These are phyloP conservation scores for Didymosphaeria variabile DNA, from an alignment of 2,329 filamentous ascomycete species.

Conservation along the genomic window DNA sequence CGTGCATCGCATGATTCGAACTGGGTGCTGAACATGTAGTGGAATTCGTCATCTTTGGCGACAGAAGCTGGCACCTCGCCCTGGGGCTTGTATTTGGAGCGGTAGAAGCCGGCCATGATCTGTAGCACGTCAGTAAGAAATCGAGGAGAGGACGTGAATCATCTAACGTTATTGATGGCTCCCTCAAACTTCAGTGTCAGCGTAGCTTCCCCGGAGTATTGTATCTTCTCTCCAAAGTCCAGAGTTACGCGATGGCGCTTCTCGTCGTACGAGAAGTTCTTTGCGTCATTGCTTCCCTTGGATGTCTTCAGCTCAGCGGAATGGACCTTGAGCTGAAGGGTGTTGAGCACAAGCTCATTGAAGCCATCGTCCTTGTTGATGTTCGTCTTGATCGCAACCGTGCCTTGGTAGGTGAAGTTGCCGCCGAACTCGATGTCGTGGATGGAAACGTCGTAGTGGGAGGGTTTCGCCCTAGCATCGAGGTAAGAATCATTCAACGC, in stretches of 20 bases:
- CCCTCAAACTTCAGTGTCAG: slow-evolving; percentile 80
- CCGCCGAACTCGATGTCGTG: slow-evolving; percentile 77
- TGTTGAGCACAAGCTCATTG: slow-evolving; percentile 83
- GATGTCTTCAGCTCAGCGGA: slow-evolving; percentile 69
- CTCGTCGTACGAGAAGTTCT: slow-evolving; percentile 79
- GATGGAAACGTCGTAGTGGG: slow-evolving; percentile 85
- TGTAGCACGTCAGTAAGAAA: slow-evolving; percentile 19
- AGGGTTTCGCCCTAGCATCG: slow-evolving; percentile 73
- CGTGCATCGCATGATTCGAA: slow-evolving; percentile 97
- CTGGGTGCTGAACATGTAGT: slow-evolving; percentile 87
- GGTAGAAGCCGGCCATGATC: slow-evolving; percentile 89
- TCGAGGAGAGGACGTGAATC: not conserved
- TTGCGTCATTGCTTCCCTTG: slow-evolving; percentile 66
- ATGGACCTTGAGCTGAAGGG: slow-evolving; percentile 81
- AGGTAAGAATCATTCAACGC: slow-evolving; percentile 26
- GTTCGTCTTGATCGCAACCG: slow-evolving; percentile 79
- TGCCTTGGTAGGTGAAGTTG: slow-evolving; percentile 84
- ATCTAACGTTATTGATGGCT: slow-evolving; percentile 77
- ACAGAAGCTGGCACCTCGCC: slow-evolving; percentile 78
- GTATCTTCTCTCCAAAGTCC: slow-evolving; percentile 76
- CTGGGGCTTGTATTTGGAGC: slow-evolving; percentile 89
- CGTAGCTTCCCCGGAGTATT: slow-evolving; percentile 70
- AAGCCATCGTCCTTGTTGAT: slow-evolving; percentile 70
- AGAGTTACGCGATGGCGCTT: slow-evolving; percentile 85
- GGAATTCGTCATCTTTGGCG: slow-evolving; percentile 72